Conservation (phyloP, 148 eudicot species). For the Tetragonia tetragonoides region DNA sequence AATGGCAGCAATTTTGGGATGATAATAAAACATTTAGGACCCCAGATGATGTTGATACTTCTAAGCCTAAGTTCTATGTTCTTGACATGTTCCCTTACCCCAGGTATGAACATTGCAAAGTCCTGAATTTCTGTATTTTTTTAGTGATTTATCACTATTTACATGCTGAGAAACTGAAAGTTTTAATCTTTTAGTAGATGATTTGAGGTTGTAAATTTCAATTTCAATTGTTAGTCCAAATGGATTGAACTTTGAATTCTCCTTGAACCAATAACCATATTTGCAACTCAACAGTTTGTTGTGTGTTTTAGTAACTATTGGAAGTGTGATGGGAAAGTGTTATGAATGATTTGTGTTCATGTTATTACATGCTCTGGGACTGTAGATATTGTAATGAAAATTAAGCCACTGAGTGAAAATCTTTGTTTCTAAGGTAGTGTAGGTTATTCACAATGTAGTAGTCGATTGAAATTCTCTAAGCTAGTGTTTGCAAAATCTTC, state of each 20-base stretch:
- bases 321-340: background rate
- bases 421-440: background rate
- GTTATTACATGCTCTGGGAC: background rate
- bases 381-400: background rate
- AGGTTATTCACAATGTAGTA: background rate
- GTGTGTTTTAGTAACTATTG: background rate
- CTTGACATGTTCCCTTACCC: constrained; percentile 99
- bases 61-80: constrained; percentile 91
- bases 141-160: background rate
- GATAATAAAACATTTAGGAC: constrained; percentile 76
- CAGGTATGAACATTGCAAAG: constrained; percentile 34
- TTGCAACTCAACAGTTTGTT: background rate
- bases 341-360: background rate
- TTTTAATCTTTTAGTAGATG: background rate
- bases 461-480: background rate
- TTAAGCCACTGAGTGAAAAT: background rate
- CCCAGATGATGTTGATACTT: constrained; percentile 79
- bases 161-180: too few species aligned
- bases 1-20: constrained; percentile 91
- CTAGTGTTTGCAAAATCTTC: background rate
- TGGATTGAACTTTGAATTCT: constrained; percentile 5
- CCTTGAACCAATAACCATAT: background rate
- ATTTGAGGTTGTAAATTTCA: background rate
- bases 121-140: too few species aligned
- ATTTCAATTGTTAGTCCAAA: background rate